Percentiles rank a stretch among this genome's conserved stretches.
These are phyloP conservation scores for Diutina neorugosa DNA, from an alignment of 1,139 yeast species.

Conservation along the genomic window DNA sequence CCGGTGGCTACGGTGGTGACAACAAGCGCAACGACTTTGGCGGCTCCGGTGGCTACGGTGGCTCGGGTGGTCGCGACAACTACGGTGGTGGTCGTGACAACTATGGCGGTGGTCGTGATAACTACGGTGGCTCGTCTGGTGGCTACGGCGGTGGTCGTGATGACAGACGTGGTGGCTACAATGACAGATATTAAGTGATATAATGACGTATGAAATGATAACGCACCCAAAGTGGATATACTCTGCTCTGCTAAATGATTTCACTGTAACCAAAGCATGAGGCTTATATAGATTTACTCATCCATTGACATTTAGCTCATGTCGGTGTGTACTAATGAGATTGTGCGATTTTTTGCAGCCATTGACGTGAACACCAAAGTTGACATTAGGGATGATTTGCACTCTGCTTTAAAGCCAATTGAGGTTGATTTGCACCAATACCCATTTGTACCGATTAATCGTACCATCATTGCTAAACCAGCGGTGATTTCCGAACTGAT, in stretches of 20 bases:
- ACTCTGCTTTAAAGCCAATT: no score
- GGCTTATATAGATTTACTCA: no score
- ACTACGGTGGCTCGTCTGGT: neutral
- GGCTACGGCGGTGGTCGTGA: neutral
- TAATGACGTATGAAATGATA: neutral
- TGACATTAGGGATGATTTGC: no score
- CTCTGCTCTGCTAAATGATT: neutral
- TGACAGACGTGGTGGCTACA: neutral
- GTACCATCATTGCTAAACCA: neutral
- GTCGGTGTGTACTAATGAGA: neutral
- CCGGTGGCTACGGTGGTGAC: neutral
- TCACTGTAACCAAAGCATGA: no score
- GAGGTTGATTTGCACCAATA: neutral
- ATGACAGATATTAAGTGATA: neutral
- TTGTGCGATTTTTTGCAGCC: neutral
- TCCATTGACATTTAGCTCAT: neutral
- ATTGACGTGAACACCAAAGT: neutral
- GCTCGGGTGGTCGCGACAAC: neutral
- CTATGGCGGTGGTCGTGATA: neutral
- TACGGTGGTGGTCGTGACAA: neutral
- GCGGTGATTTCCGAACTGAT: neutral
- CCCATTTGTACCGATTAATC: neutral
- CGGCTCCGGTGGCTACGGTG: neutral
- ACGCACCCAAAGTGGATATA: neutral
- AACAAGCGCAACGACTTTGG: neutral